Evolutionary conservation across 768 basidiomycete species (phyloP), one percentile per base, ranked within the genome.

Genomic region (Phanerochaete sordida): DNA sequence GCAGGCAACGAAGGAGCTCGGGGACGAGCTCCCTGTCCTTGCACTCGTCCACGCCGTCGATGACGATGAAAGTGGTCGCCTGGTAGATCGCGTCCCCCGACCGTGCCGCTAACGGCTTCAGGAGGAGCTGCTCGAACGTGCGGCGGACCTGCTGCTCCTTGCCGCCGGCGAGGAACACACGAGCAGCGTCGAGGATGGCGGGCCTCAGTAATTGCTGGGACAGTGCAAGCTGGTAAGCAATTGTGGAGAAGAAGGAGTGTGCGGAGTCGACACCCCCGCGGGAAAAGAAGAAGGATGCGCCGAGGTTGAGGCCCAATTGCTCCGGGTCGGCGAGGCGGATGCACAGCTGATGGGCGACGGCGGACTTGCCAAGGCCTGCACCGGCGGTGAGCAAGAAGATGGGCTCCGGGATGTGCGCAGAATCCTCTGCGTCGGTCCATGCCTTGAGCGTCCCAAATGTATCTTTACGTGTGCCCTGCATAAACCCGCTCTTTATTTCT

Each of bases 361-460:
- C 46, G 21, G 46, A 47, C n/a, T 59, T 59, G n/a, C 58, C 58
- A 4, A 47, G 31, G 3, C 58, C 58, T 21, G 58, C 49, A 1
- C 24, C 49, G 31, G 48, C 58, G 31, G 19, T 50, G 26, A 59
- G 58, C 7, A 13, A 24, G 28, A 37, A 59, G 3, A 59, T 13
- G 1, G n/a, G n/a, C n/a, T n/a, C n/a, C n/a, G n/a, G n/a, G n/a
- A n/a, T n/a, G n/a, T n/a, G n/a, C n/a, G n/a, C n/a, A n/a, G n/a
- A n/a, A n/a, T n/a, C n/a, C n/a, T n/a, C n/a, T n/a, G n/a, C n/a
- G n/a, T n/a, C n/a, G n/a, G n/a, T n/a, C 46, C 46, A 47, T 11
- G 2, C 8, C 16, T 48, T 4, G 4, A 60, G 8, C 6, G 44
- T 39, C 1, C 19, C 52, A 19, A 60, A 45, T 15, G 55, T 37